Evolutionary conservation across 768 basidiomycete genomes (phyloP), one percentile per base, ranked within the genome.

Genomic region (Pleurotus giganteus): DNA sequence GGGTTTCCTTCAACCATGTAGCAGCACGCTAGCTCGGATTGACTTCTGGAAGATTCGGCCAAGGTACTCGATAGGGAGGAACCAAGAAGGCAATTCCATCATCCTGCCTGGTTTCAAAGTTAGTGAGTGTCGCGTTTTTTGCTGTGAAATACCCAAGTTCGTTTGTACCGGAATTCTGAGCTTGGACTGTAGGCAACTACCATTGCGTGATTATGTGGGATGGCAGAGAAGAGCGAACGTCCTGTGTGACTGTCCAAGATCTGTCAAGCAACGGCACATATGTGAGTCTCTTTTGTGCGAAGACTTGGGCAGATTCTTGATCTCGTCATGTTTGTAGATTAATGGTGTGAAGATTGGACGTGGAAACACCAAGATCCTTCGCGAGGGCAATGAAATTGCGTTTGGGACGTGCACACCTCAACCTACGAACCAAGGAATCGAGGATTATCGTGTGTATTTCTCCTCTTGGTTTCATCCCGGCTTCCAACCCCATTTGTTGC

Each of bases 381-480:
- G 76, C 11, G 84, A 91, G 57, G 94, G 94, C 5, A 90, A 91
- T 65, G 92, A 94, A 69, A 80, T 98, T 61, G 86, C 89, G 6
- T 89, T 98, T 60, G 95, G 95, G 6, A 81, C 81, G 11, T 71
- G 68, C 11, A 62, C 66, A 15, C 75, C 76, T 23, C 83, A 79
- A 62, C 68, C 65, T 44, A 71, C 72, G 47, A 78, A 73, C 37
- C 66, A 65, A 43, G 73, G 73, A 28, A 56, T 74, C 23, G 90
- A 91, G 61, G 92, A 93, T 64, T 91, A 88, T 64, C 85, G 91
- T 89, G 55, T 56, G 87, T 77, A 15, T 47, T 54, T 24, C 23
- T 13, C 24, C 34, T 26, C 21, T 47, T 49, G 34, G 12, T 47
- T 37, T 57, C 11, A 11, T 24, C 29, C 9, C 5, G 36, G 41